Evolutionary conservation across 495 filamentous ascomycete species (phyloP).

Genomic region (Xylaria longipes): DNA sequence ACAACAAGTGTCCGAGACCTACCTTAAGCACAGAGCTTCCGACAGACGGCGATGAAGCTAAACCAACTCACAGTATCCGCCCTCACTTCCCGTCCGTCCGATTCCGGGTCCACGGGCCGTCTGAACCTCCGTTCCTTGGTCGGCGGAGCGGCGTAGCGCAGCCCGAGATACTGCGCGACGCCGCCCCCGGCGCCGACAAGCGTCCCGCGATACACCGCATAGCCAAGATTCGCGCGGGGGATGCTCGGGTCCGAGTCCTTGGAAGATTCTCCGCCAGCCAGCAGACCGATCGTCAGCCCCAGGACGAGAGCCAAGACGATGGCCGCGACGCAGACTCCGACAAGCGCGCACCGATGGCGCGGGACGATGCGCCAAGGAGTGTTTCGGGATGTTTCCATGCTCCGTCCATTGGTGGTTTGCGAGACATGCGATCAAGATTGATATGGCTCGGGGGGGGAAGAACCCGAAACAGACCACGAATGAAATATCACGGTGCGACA

Average conservation of each 20-base stretch:
- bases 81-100: constrained; percentile 10
- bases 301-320: not conserved
- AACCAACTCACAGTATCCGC: not conserved
- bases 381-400: not conserved
- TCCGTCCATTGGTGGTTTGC: not conserved
- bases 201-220: constrained; percentile 49
- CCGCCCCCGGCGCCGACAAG: constrained; percentile 39
- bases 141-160: constrained; percentile 54
- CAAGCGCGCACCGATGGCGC: not conserved
- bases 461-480: not conserved
- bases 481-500: not conserved
- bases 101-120: constrained; percentile 40
- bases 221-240: constrained; percentile 48
- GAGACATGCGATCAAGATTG: not conserved
- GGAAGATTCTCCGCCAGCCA: not conserved
- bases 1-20: not conserved
- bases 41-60: not conserved
- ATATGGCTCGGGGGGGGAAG: not conserved
- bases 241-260: constrained; percentile 16
- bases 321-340: not conserved
- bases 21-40: not conserved
- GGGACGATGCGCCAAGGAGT: no score
- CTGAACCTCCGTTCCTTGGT: constrained; percentile 49
- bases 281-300: not conserved
- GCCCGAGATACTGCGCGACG: constrained; percentile 50